phyloP scores from a whole-genome alignment of 2,329 filamentous ascomycete species.

The Colletotrichum sojae region DNA sequence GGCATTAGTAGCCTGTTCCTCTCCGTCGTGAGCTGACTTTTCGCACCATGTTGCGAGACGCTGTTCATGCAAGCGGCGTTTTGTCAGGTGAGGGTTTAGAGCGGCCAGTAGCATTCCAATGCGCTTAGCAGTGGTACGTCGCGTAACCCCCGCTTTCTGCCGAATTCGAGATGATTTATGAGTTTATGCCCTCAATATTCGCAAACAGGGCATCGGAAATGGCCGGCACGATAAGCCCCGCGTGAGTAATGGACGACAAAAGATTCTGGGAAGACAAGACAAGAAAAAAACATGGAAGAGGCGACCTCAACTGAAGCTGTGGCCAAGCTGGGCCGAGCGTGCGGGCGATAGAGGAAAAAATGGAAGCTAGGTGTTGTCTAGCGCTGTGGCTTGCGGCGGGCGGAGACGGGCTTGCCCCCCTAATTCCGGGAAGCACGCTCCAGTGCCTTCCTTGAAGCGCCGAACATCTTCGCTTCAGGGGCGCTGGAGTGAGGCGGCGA shows the following conservation, averaged over 20 bases:
- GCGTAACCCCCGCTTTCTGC: not conserved
- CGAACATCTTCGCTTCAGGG: not conserved
- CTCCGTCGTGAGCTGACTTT: slow-evolving; percentile 31
- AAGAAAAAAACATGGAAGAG: slow-evolving; percentile 3
- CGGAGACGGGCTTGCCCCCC: slow-evolving; percentile 25
- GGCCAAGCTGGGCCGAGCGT: not conserved
- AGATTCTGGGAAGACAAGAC: not conserved
- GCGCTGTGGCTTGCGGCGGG: slow-evolving; percentile 27
- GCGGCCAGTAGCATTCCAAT: not conserved
- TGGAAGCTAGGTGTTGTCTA: not conserved
- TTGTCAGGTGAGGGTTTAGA: slow-evolving; percentile 11
- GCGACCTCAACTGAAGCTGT: slow-evolving; percentile 17
- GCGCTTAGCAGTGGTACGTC: not conserved
- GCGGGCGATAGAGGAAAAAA: not conserved
- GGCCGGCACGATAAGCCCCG: slow-evolving; percentile 33
- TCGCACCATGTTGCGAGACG: slow-evolving; percentile 35
- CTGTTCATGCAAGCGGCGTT: slow-evolving; percentile 29
- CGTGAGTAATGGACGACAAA: not conserved
- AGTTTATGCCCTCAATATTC: slow-evolving; percentile 18
- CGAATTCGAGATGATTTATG: slow-evolving; percentile 7
- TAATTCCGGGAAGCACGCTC: slow-evolving; percentile 19
- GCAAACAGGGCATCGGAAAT: slow-evolving; percentile 27
- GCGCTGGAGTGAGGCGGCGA: not conserved
- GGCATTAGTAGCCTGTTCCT: not conserved
- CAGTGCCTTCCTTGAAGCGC: slow-evolving; percentile 11